These are phyloP conservation scores for Coelastrella sp. DNA, from an alignment of 139 green algal species.

Conservation along the genomic window DNA sequence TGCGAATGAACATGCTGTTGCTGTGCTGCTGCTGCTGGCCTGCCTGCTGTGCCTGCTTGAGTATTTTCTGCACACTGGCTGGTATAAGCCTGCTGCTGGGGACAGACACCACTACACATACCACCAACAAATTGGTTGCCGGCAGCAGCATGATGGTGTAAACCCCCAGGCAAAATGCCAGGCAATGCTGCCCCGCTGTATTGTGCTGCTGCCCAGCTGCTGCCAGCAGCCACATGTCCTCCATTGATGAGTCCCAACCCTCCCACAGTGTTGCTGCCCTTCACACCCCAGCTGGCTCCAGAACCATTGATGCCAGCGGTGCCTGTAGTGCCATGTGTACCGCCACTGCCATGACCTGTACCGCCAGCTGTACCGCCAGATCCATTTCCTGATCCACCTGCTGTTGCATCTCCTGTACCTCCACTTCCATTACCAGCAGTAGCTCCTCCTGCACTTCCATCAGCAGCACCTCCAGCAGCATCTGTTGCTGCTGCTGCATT, in stretches of 20 bases:
- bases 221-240: neutral
- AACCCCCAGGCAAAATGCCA: too few species aligned
- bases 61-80: constrained; percentile 37
- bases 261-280: constrained; percentile 41
- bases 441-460: constrained; percentile 8
- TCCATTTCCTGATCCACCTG: constrained; percentile 11
- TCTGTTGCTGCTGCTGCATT: constrained; percentile 1
- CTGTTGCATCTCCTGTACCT: neutral
- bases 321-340: neutral
- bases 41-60: neutral
- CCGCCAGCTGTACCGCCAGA: neutral
- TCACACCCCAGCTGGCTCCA: constrained; percentile 36
- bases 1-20: constrained; percentile 27
- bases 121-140: neutral
- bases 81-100: constrained; percentile 25
- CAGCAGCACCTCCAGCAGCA: constrained; percentile 30
- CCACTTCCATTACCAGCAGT: constrained; percentile 26
- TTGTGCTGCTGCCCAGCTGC: constrained; percentile 23
- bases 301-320: constrained; percentile 21
- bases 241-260: constrained; percentile 7
- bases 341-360: constrained; percentile 36
- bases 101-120: too few species aligned
- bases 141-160: too few species aligned
- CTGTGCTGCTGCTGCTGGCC: constrained; percentile 8
- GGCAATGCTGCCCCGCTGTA: constrained; percentile 5